phyloP scores from a whole-genome alignment of 805 yeast species.

The Saccharomycopsis synnaedendra region DNA sequence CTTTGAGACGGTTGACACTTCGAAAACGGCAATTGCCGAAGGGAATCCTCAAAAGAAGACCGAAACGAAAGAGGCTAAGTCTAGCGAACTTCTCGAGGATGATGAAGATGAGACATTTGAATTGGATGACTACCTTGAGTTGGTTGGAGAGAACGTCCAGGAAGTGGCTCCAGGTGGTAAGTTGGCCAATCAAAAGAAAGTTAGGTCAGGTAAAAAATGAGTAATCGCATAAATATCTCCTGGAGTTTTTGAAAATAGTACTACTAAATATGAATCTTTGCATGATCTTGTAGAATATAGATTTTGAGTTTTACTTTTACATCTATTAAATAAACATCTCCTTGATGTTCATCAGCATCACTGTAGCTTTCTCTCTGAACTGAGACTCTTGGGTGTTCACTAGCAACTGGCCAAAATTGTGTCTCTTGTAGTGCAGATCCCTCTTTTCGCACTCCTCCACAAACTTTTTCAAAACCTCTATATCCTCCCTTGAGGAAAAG shows the following conservation, averaged over 20 bases:
- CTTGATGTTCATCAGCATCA: background rate
- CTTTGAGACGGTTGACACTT: slow-evolving; percentile 28
- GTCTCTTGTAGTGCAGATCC: background rate
- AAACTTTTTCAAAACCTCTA: slow-evolving; percentile 30
- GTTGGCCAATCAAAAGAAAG: slow-evolving; percentile 33
- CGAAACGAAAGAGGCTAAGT: slow-evolving; percentile 16
- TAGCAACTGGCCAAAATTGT: slow-evolving; percentile 1
- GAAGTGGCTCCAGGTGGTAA: slow-evolving; percentile 49
- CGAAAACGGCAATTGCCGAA: slow-evolving; percentile 3
- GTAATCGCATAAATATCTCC: background rate
- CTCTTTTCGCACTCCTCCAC: background rate
- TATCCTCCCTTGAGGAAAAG: slow-evolving; percentile 23
- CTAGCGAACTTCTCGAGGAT: slow-evolving; percentile 19
- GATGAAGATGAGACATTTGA: slow-evolving; percentile 21
- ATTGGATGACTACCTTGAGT: slow-evolving; percentile 42
- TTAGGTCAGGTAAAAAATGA: background rate
- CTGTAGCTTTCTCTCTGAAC: no score
- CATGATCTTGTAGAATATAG: no score
- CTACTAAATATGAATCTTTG: no score
- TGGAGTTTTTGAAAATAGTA: background rate
- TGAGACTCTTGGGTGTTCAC: background rate
- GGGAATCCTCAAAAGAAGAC: slow-evolving; percentile 12
- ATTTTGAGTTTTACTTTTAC: background rate
- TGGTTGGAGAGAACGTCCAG: slow-evolving; percentile 45
- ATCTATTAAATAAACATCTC: background rate